These are phyloP conservation scores for Xylariaceae sp. DNA, from an alignment of 2,329 filamentous ascomycete genomes.

Conservation along the genomic window DNA sequence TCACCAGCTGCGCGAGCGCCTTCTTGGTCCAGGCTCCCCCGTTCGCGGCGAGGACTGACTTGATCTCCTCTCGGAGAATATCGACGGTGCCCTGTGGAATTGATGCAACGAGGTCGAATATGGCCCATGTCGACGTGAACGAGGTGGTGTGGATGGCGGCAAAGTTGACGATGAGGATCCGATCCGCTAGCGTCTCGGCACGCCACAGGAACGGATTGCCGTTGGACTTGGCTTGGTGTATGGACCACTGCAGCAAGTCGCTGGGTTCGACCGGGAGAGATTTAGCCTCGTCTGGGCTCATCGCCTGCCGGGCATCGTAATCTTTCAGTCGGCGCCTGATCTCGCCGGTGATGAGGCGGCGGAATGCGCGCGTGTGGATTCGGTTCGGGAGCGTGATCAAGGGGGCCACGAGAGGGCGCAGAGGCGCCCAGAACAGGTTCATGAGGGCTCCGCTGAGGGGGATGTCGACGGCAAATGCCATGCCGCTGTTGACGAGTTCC, in stretches of 20 bases:
- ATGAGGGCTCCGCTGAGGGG: conserved; percentile 28
- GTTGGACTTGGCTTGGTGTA: conserved; percentile 27
- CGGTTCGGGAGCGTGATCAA: conserved; percentile 30
- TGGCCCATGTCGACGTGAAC: conserved; percentile 41
- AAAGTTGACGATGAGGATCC: conserved; percentile 44
- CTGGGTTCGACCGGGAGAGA: conserved; percentile 6
- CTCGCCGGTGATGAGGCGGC: conserved; percentile 23
- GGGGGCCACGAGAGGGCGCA: conserved; percentile 28
- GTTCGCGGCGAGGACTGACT: conserved; percentile 4
- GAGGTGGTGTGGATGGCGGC: conserved; percentile 49
- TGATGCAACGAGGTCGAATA: conserved; percentile 48
- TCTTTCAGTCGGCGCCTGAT: conserved; percentile 29
- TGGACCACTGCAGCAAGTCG: conserved; percentile 34
- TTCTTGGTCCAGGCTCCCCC: conserved; percentile 42
- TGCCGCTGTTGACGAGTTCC: conserved; percentile 27
- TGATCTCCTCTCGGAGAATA: conserved; percentile 41
- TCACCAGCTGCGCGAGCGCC: conserved; percentile 41
- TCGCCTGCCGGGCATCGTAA: conserved; percentile 19
- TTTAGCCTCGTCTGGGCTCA: background rate
- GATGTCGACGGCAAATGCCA: conserved; percentile 28
- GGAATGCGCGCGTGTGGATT: conserved; percentile 27
- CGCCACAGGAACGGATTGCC: conserved; percentile 28
- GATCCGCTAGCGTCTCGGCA: conserved; percentile 34
- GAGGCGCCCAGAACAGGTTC: conserved; percentile 22
- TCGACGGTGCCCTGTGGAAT: background rate